Evolutionary conservation across 169 alveolate genomes (phyloP), one percentile per base, ranked within the genome.

Genomic region (Plasmodium gaboni): DNA sequence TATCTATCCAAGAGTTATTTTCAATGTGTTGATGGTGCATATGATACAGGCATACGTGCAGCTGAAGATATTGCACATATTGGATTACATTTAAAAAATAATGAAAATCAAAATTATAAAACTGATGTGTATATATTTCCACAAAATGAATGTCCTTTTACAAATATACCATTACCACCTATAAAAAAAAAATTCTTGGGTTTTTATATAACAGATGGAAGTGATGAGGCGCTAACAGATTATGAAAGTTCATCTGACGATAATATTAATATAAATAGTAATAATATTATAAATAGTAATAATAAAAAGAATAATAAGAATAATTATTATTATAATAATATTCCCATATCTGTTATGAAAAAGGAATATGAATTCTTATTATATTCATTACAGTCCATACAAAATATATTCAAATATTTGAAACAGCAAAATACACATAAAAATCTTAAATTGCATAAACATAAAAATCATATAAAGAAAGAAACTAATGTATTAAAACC

Each of bases 21-120:
- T 60, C 96, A 94, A 17, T 94, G 96, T 61, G 94, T 94, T 19
- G 96, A 94, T 65, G 96, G 96, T 13, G 94, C 95, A 0, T 94
- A 80, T 59, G 96, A 94, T 69, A 94, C 96, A 13, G 95, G 95
- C 13, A 89, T 94, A 55, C 76, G 96, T 5, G 96, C 96, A 53
- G 96, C 96, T 19, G 96, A 94, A 70, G 96, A 94, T 44, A 71
- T 94, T 50, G 95, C 94, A 2, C 94, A 94, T 38, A 74, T 94
- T 10, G 95, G 94, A 32, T 59, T 92, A 59, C 42, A 48, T n/a
- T 78, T 86, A 60, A 44, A 50, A 17, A 42, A 67, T 32, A 24
- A 12, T 24, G 74, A 67, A 26, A 24, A n/a, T 5, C 38, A 83
- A 59, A 15, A 28, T 26, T 69, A 83, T 59, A 83, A 83, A 44